Evolutionary conservation across 179 eudicot species (phyloP), one percentile per base, ranked within the genome.

Genomic region (Patellifolia procumbens): DNA sequence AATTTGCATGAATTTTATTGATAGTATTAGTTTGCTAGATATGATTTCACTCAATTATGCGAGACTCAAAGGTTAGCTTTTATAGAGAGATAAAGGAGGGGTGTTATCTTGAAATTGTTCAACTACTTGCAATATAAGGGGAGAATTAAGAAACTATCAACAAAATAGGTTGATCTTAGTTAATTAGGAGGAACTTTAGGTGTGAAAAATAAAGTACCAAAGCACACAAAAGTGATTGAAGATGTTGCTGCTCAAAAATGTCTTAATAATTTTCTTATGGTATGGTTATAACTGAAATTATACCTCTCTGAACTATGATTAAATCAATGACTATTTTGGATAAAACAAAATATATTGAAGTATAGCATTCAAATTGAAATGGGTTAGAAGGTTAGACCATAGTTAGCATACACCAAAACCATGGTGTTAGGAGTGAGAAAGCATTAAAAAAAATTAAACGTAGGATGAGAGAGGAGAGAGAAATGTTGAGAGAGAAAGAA

Each of bases 31-130:
- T 4, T 66, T 29, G 16, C 3, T 55, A 24, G 2, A 66, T 58
- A 13, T 43, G 22, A 67, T 2, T 67, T 9, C 69, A 64, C 35
- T n/a, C 59, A 22, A 49, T 0, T 11, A 0, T 29, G 20, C 31
- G 32, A 45, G 64, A 64, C 17, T 3, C 34, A 74, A 61, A 72
- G 53, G 49, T 34, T 35, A 31, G 55, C 42, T 16, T 66, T 71
- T 81, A 72, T 76, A 81, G 61, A 24, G 69, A 34, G 15, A 11
- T 53, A 77, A 22, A 29, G 11, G 34, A 26, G 58, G 29, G n/a
- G 16, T 37, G 43, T 34, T 56, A 45, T 52, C 74, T 72, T 68
- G 64, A 68, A 37, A 77, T 74, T 81, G 84, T 55, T 77, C 78
- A 81, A 81, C 84, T 68, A 76, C 80, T 34, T 62, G 20, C 46